phyloP scores from a whole-genome alignment of 2,329 filamentous ascomycete genomes.

The Aspergillus sp. region DNA sequence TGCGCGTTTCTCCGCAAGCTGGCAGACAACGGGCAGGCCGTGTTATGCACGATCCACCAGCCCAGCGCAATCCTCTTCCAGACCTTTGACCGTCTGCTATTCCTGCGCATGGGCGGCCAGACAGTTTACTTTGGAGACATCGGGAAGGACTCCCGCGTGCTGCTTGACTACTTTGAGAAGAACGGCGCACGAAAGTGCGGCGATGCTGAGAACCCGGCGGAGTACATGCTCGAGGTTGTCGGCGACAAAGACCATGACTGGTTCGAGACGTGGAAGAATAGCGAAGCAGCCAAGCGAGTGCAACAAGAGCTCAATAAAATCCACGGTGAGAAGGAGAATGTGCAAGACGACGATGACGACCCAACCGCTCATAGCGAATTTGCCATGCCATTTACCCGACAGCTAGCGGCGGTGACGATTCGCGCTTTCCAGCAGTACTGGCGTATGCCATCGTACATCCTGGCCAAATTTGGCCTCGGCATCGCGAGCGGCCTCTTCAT shows the following conservation, averaged over 20 bases:
- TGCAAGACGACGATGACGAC: slow-evolving; percentile 29
- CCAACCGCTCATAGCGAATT: slow-evolving; percentile 58
- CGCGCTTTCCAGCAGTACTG: slow-evolving; percentile 85
- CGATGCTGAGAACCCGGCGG: slow-evolving; percentile 59
- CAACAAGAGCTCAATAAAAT: slow-evolving; percentile 51
- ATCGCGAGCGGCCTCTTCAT: slow-evolving; percentile 58
- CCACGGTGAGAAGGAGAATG: slow-evolving; percentile 38
- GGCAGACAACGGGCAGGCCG: slow-evolving; percentile 74
- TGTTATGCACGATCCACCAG: slow-evolving; percentile 90
- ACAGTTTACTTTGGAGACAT: slow-evolving; percentile 61
- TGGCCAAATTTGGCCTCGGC: slow-evolving; percentile 68
- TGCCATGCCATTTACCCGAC: slow-evolving; percentile 59
- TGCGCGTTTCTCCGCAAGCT: slow-evolving; percentile 78
- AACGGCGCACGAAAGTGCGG: slow-evolving; percentile 53
- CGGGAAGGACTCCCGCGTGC: slow-evolving; percentile 46
- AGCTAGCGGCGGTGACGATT: slow-evolving; percentile 56
- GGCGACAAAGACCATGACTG: slow-evolving; percentile 55
- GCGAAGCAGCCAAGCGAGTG: slow-evolving; percentile 46
- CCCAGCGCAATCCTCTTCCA: slow-evolving; percentile 89
- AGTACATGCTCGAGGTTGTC: slow-evolving; percentile 56
- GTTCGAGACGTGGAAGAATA: slow-evolving; percentile 52
- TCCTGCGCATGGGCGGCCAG: slow-evolving; percentile 54
- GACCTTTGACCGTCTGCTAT: slow-evolving; percentile 57
- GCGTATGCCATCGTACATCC: slow-evolving; percentile 78
- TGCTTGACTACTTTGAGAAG: slow-evolving; percentile 54